Evolutionary conservation across 768 basidiomycete genomes (phyloP), one percentile per base, ranked within the genome.

Genomic region (Boletus pseudopeckii): DNA sequence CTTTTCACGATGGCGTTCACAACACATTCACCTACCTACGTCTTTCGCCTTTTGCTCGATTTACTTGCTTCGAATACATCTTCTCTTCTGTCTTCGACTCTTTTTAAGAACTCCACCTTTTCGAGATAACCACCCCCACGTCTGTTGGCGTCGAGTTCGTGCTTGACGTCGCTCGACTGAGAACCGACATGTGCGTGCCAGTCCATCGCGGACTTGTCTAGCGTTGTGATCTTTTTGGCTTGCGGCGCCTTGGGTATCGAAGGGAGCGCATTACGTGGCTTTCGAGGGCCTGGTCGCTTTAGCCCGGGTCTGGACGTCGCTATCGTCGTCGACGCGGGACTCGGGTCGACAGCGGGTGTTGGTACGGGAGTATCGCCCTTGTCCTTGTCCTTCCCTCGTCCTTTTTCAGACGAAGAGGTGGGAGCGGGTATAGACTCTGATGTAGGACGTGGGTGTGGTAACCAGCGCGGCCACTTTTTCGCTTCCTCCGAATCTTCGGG

Each of bases 191-290:
- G 90, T 1, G 81, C 70, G 28, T 78, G 77, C 92, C 92, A 94
- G 65, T 94, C 92, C 80, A 94, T 83, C 13, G 86, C 83, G 0
- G 88, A 90, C 67, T 92, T 93, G 57, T 92, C 90, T 14, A 94
- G 75, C 24, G 90, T 92, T 22, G 87, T 84, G 8, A 94, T 75
- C 70, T 88, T 92, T 67, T 87, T 90, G 2, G 83, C 74, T 63
- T 85, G 90, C 36, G 70, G 72, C 1, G 70, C 57, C 13, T 73
- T 72, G 0, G 86, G 86, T 32, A 86, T 67, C 14, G 79, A 70
- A 1, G 80, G 76, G 7, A 91, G 75, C 3, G 74, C 69, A 0
- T 76, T 76, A 63, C 83, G 85, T 1, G 87, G 72, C 62, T 84
- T 90, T 18, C 87, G 83, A 13, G 87, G 84, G 1, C 86, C 85